A percentile compares a stretch with the other conserved stretches of the same genome.
These are phyloP conservation scores for Plectosphaerella cucumerina DNA, from an alignment of 2,329 filamentous ascomycete species.

Conservation along the genomic window DNA sequence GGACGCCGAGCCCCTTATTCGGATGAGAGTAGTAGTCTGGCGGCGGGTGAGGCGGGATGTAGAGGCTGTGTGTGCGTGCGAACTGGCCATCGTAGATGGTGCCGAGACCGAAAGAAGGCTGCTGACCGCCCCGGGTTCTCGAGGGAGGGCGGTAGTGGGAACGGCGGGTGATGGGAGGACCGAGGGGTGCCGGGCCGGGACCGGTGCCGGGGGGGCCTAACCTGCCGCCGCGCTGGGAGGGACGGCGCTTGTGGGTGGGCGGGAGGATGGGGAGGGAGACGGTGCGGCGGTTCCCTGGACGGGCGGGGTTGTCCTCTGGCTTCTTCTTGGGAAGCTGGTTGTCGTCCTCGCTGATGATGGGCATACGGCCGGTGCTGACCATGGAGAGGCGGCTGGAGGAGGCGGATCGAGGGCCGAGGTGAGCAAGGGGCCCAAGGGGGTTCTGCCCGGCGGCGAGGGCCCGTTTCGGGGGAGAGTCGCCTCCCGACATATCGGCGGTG, in stretches of 20 bases:
- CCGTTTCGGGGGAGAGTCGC: background rate
- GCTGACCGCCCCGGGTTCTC: background rate
- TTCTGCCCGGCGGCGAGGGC: background rate
- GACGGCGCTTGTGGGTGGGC: too few species aligned
- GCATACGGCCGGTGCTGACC: conserved; percentile 25
- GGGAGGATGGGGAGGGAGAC: background rate
- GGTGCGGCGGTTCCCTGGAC: background rate
- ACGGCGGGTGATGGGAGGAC: background rate
- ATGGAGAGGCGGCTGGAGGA: background rate
- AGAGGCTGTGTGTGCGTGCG: background rate
- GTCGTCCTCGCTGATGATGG: conserved; percentile 32
- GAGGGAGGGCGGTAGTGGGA: too few species aligned
- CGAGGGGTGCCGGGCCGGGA: background rate
- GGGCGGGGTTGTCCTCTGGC: background rate
- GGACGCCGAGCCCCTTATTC: conserved; percentile 6
- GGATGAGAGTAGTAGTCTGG: conserved; percentile 9
- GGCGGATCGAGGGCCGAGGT: too few species aligned
- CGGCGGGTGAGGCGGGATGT: conserved; percentile 9
- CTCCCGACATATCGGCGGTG: background rate
- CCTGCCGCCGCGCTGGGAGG: too few species aligned
- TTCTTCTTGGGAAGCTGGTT: background rate
- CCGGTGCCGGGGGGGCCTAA: background rate
- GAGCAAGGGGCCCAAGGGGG: too few species aligned
- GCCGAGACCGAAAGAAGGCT: background rate
- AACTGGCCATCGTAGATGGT: too few species aligned